These are phyloP conservation scores for Micractinium conductrix DNA, from an alignment of 139 green algal species.

Conservation along the genomic window DNA sequence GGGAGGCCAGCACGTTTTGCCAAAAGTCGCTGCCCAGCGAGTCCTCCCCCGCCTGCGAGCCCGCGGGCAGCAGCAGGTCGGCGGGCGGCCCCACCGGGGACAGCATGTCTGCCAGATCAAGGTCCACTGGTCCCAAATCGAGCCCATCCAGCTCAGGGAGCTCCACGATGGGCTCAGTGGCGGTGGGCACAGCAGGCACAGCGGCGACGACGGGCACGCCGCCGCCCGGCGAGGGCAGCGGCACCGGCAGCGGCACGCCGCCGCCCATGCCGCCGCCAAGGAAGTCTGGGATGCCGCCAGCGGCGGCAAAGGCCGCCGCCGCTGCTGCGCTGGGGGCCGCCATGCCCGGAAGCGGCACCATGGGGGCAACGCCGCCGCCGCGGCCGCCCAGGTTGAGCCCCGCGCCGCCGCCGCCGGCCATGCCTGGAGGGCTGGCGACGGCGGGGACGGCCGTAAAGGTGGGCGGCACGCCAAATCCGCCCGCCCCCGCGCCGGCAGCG, in stretches of 20 bases:
- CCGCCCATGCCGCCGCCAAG: not conserved
- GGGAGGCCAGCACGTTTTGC: not conserved
- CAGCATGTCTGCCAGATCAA: conserved; percentile 31
- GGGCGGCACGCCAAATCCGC: not conserved
- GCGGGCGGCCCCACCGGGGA: not conserved
- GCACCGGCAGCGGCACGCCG: conserved; percentile 17
- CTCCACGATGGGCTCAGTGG: conserved; percentile 27
- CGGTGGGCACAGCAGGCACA: not conserved
- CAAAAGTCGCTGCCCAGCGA: conserved; percentile 15
- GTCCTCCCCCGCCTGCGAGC: not conserved
- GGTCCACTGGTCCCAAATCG: conserved; percentile 3
- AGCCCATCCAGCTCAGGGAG: conserved; percentile 26
- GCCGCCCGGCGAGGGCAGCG: not conserved
- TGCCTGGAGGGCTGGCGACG: not conserved
- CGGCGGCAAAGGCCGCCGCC: conserved; percentile 14
- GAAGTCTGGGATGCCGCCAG: too few relatives aligned
- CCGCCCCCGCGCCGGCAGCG: not conserved
- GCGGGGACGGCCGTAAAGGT: not conserved
- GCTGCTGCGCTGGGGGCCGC: not conserved
- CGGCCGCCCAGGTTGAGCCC: not conserved
- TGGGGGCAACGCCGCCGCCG: not conserved
- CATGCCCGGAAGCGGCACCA: not conserved
- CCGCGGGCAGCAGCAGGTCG: conserved; percentile 16
- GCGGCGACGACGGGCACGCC: not conserved
- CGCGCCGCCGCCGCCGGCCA: not conserved